Conservation (phyloP, 2,329 filamentous ascomycete species). For the Lasiodiplodia gonubiensis region DNA sequence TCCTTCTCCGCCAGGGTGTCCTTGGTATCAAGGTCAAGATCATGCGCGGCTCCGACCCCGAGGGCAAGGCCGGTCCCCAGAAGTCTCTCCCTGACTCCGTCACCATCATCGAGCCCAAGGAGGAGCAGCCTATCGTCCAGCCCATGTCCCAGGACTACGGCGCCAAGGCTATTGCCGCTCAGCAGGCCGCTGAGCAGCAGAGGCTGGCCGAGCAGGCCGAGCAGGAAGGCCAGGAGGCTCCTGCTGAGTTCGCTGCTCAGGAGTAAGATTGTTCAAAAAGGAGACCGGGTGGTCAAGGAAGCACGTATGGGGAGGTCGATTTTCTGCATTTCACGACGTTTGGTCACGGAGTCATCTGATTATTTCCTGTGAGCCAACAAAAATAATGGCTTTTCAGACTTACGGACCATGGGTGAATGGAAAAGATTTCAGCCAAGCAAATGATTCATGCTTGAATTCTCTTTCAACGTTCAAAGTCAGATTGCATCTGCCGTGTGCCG, state of each 20-base stretch:
- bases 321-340: conserved; percentile 30
- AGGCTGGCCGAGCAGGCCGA: conserved; percentile 65
- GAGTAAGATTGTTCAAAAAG: conserved; percentile 24
- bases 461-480: background rate
- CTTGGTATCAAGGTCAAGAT: conserved; percentile 99
- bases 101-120: conserved; percentile 99
- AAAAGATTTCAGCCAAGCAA: conserved; percentile 27
- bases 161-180: conserved; percentile 78
- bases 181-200: conserved; percentile 69
- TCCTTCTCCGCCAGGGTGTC: conserved; percentile 99
- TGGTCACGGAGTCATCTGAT: conserved; percentile 29
- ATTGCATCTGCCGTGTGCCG: background rate
- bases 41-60: conserved; percentile 99
- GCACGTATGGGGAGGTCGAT: conserved; percentile 23
- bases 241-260: conserved; percentile 26
- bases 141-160: conserved; percentile 99
- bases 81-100: conserved; percentile 98
- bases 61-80: conserved; percentile 97
- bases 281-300: conserved; percentile 25
- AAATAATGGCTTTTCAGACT: conserved; percentile 29
- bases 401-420: conserved; percentile 28
- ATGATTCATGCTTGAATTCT: conserved; percentile 12
- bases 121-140: conserved; percentile 93
- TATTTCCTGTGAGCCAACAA: conserved; percentile 28
- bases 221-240: conserved; percentile 48